Percentiles rank a stretch among this genome's conserved stretches.
Conservation (phyloP, 805 yeast genomes). For the Candida khao-thaluensis region DNA sequence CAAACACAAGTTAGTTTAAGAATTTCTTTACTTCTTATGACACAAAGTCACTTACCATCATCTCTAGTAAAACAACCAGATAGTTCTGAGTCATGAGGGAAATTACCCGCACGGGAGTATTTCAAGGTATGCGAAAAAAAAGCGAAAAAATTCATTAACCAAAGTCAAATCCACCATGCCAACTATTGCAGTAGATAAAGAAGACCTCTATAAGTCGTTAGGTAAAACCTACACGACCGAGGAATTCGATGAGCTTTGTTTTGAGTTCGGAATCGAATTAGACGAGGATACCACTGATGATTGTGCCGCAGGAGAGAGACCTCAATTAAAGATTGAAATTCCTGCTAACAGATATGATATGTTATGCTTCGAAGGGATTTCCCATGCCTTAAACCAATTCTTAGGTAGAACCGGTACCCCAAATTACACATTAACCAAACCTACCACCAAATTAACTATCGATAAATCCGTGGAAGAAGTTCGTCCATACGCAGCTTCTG, state of each 20-base stretch:
- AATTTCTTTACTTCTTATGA: too few species aligned
- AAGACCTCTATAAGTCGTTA: conserved; percentile 80
- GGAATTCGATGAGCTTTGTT: conserved; percentile 95
- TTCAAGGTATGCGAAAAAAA: conserved; percentile 1
- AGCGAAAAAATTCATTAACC: conserved; percentile 1
- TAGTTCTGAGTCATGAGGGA: too few species aligned
- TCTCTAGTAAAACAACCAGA: too few species aligned
- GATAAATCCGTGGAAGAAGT: conserved; percentile 68
- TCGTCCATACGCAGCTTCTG: conserved; percentile 94
- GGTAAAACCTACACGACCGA: conserved; percentile 65
- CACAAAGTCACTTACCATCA: too few species aligned
- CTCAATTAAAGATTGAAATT: conserved; percentile 94
- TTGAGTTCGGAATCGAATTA: conserved; percentile 94
- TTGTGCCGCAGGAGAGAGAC: conserved; percentile 75
- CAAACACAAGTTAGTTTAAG: too few species aligned
- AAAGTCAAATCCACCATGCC: conserved; percentile 67
- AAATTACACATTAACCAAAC: conserved; percentile 59
- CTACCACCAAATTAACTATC: conserved; percentile 64
- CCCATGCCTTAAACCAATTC: conserved; percentile 90
- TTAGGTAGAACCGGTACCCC: conserved; percentile 71
- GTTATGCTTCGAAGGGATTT: conserved; percentile 97
- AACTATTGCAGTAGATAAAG: conserved; percentile 92
- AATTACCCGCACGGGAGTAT: conserved; percentile 2
- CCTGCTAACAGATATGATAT: conserved; percentile 98
- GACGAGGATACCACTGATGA: conserved; percentile 95